These are phyloP conservation scores for Gossypium herbaceum DNA, from an alignment of 345 rosid genomes.

Conservation along the genomic window DNA sequence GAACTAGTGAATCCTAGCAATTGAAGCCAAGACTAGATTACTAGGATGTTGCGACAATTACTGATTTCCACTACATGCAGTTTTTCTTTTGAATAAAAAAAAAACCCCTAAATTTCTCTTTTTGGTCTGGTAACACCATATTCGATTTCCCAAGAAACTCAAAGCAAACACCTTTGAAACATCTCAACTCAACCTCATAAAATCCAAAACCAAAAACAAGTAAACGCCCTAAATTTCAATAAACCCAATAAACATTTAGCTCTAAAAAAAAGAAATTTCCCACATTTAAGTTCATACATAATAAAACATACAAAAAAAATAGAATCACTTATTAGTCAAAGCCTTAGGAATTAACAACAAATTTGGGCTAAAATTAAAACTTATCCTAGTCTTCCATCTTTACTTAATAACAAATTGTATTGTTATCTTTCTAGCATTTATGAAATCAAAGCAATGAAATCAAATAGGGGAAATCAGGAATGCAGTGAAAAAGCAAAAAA, in stretches of 20 bases:
- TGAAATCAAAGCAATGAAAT: too few relatives aligned
- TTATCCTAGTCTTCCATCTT: slow-evolving; percentile 50
- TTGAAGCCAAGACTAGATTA: background rate
- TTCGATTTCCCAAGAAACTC: background rate
- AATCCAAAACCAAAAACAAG: background rate
- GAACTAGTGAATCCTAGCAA: background rate
- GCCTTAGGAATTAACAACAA: background rate
- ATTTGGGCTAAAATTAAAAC: background rate
- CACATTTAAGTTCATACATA: background rate
- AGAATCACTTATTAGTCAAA: background rate
- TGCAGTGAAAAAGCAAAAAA: too few relatives aligned
- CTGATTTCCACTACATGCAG: background rate
- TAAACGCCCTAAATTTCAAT: background rate
- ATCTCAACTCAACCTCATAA: background rate
- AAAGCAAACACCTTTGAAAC: background rate
- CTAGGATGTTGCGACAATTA: background rate
- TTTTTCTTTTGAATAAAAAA: background rate
- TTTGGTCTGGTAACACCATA: background rate
- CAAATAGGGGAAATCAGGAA: too few relatives aligned
- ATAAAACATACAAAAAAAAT: background rate
- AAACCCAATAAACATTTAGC: background rate
- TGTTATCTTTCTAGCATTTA: too few relatives aligned
- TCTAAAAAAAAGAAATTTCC: slow-evolving; percentile 8
- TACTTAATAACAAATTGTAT: background rate
- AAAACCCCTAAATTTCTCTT: background rate